Evolutionary conservation across 208 protist species (phyloP).

Genomic region (Trypanosoma grayi): DNA sequence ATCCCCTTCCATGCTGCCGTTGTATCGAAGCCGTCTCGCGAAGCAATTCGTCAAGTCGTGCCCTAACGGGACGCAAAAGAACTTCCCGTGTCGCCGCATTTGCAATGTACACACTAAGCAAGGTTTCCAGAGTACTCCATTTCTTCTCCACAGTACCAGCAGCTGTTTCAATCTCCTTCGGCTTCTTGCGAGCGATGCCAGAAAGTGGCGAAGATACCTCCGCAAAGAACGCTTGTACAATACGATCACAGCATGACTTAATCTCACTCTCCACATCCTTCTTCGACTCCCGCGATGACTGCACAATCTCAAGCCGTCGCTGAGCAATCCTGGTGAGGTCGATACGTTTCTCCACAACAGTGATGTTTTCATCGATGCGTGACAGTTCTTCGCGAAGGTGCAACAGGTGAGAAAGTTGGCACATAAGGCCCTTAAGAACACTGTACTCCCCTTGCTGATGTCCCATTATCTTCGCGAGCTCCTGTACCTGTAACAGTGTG

Average conservation of each 20-base stretch:
- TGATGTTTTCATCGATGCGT: constrained; percentile 78
- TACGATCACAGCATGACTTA: constrained; percentile 46
- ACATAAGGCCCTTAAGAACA: constrained; percentile 48
- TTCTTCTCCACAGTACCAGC: neutral
- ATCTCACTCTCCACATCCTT: constrained; percentile 77
- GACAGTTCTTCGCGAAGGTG: constrained; percentile 72
- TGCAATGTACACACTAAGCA: constrained; percentile 14
- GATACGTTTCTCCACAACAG: constrained; percentile 73
- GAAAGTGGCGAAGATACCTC: constrained; percentile 48
- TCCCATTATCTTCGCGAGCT: constrained; percentile 59
- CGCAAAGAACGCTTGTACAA: constrained; percentile 54
- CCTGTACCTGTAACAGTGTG: constrained; percentile 50
- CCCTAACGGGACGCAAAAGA: constrained; percentile 21
- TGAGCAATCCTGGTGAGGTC: constrained; percentile 58
- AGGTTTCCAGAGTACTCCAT: neutral
- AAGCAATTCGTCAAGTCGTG: constrained; percentile 27
- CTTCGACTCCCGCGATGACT: constrained; percentile 82
- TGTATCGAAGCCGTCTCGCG: constrained; percentile 11
- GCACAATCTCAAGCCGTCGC: constrained; percentile 66
- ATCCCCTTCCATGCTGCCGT: neutral
- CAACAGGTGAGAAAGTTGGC: constrained; percentile 71
- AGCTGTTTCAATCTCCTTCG: constrained; percentile 23
- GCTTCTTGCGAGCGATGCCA: constrained; percentile 44
- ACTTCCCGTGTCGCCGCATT: constrained; percentile 13
- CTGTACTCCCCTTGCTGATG: constrained; percentile 10